Evolutionary conservation across 2,329 filamentous ascomycete genomes (phyloP).

Genomic region (Diplodia seriata): DNA sequence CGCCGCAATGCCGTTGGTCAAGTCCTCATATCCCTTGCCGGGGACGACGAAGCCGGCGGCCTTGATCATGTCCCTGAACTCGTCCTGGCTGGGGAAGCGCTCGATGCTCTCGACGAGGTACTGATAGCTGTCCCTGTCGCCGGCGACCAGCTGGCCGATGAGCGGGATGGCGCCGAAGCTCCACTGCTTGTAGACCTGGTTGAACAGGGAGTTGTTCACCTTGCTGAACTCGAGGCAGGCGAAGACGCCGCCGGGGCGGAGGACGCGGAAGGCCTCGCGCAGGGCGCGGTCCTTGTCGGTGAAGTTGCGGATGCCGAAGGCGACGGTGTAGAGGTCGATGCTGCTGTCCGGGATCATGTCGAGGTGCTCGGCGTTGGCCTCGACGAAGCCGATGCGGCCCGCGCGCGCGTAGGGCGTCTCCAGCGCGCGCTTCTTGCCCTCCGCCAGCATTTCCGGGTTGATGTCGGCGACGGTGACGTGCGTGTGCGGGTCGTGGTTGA

Average conservation of each 20-base stretch:
- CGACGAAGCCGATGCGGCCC: slow-evolving; percentile 72
- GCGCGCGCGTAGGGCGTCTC: slow-evolving; percentile 65
- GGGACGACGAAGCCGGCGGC: slow-evolving; percentile 86
- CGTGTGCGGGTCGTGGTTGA: slow-evolving; percentile 81
- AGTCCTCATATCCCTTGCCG: slow-evolving; percentile 76
- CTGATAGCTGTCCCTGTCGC: slow-evolving; percentile 95
- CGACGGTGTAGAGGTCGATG: slow-evolving; percentile 96
- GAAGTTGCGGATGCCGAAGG: slow-evolving; percentile 97
- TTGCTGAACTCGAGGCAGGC: slow-evolving; percentile 96
- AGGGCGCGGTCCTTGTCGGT: slow-evolving; percentile 86
- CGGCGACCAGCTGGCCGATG: slow-evolving; percentile 93
- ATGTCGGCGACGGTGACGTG: slow-evolving; percentile 94
- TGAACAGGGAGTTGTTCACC: slow-evolving; percentile 77
- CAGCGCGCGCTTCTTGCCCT: slow-evolving; percentile 80
- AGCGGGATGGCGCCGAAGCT: slow-evolving; percentile 93
- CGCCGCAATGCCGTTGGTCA: slow-evolving; percentile 90
- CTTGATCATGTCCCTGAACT: slow-evolving; percentile 83
- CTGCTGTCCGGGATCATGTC: slow-evolving; percentile 68
- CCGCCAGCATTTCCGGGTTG: slow-evolving; percentile 91
- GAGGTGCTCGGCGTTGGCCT: slow-evolving; percentile 87
- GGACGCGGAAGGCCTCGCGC: slow-evolving; percentile 81
- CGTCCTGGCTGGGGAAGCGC: slow-evolving; percentile 82
- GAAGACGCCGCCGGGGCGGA: slow-evolving; percentile 94
- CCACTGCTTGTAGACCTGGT: slow-evolving; percentile 92
- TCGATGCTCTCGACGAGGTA: slow-evolving; percentile 99